Conservation (phyloP, 1,139 yeast species). For the Taphrina wiesneri region DNA sequence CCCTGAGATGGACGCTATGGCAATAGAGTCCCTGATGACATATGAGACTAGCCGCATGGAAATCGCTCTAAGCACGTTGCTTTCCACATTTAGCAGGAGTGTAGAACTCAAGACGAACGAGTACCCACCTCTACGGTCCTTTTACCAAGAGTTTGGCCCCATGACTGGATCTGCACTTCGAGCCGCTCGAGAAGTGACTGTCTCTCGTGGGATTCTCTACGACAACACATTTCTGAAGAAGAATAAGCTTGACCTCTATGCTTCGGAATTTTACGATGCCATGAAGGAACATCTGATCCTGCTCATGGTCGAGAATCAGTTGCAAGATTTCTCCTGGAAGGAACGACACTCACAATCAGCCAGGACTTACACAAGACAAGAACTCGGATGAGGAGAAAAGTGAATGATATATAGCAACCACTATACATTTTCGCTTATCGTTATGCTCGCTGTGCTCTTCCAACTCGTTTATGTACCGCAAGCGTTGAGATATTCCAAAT, state of each 20-base stretch:
- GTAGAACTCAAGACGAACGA: slow-evolving; percentile 6
- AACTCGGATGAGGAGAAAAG: neutral
- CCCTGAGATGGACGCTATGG: neutral
- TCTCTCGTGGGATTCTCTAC: slow-evolving; percentile 13
- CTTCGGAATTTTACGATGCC: slow-evolving; percentile 1
- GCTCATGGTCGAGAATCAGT: slow-evolving; percentile 9
- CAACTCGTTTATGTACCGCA: slow-evolving; percentile 14
- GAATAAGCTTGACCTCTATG: slow-evolving; percentile 17
- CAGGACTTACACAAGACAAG: neutral
- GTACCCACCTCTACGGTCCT: slow-evolving; percentile 22
- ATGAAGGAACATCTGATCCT: slow-evolving; percentile 19
- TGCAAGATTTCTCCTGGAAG: slow-evolving; percentile 7
- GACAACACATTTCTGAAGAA: slow-evolving; percentile 9
- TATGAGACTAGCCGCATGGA: slow-evolving; percentile 11
- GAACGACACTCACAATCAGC: neutral
- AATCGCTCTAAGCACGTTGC: neutral
- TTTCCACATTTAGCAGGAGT: slow-evolving; percentile 2
- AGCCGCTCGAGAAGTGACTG: slow-evolving; percentile 26
- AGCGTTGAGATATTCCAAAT: neutral
- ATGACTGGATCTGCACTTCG: slow-evolving; percentile 21
- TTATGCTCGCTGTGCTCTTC: slow-evolving; percentile 8
- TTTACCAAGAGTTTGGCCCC: slow-evolving; percentile 9
- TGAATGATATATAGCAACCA: neutral
- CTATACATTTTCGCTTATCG: neutral
- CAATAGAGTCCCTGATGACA: slow-evolving; percentile 15